Percentiles rank a stretch among this genome's conserved stretches.
These are phyloP conservation scores for Colletotrichum simmondsii DNA, from an alignment of 2,329 filamentous ascomycete genomes.

Conservation along the genomic window DNA sequence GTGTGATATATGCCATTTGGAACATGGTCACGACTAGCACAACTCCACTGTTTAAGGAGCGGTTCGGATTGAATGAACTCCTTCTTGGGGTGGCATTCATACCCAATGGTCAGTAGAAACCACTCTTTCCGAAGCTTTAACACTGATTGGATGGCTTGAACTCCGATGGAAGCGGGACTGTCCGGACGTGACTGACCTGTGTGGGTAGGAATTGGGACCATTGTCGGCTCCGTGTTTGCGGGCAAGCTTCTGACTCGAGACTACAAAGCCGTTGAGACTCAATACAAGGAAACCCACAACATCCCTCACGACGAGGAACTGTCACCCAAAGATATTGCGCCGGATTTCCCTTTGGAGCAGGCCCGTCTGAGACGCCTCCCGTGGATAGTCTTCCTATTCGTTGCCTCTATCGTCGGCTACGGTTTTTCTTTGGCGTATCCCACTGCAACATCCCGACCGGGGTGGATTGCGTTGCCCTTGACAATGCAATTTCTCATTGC, in stretches of 20 bases:
- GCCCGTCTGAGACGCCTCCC: slow-evolving; percentile 51
- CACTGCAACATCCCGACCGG: slow-evolving; percentile 27
- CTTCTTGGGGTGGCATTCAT: slow-evolving; percentile 41
- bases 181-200: background rate
- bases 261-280: slow-evolving; percentile 35
- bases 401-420: slow-evolving; percentile 49
- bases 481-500: slow-evolving; percentile 48
- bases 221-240: slow-evolving; percentile 51
- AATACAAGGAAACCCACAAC: slow-evolving; percentile 35
- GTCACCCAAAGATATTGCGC: slow-evolving; percentile 39
- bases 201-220: slow-evolving; percentile 46
- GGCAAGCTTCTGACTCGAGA: slow-evolving; percentile 55
- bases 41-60: slow-evolving; percentile 46
- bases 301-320: slow-evolving; percentile 40
- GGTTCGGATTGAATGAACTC: slow-evolving; percentile 39
- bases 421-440: slow-evolving; percentile 44
- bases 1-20: slow-evolving; percentile 51
- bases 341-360: slow-evolving; percentile 55
- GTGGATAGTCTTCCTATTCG: slow-evolving; percentile 44
- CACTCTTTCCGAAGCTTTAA: accelerated
- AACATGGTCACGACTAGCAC: slow-evolving; percentile 59
- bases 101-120: slow-evolving; percentile 38
- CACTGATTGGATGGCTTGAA: background rate
- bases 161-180: background rate
- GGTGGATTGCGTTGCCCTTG: slow-evolving; percentile 42